Percentiles rank a stretch among this genome's conserved stretches.
These are phyloP conservation scores for Carex cristatella DNA, from an alignment of 176 grass and related monocot genomes.

Conservation along the genomic window DNA sequence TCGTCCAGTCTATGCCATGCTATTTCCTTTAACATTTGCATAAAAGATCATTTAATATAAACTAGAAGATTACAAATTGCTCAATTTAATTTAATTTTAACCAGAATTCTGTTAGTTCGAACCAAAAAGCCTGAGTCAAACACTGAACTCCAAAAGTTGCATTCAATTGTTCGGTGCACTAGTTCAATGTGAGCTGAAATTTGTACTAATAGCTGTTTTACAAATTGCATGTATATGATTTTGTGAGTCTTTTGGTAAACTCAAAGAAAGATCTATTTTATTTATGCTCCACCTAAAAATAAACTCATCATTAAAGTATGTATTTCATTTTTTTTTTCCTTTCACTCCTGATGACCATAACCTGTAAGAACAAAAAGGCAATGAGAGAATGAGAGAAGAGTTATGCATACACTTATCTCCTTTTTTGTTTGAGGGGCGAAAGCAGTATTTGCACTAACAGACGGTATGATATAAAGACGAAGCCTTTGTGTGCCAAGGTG, in stretches of 20 bases:
- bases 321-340: neutral
- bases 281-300: neutral
- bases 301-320: neutral
- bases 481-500: conserved; percentile 80
- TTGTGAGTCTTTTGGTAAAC: neutral
- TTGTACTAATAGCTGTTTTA: neutral
- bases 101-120: neutral
- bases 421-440: conserved; percentile 97
- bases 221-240: neutral
- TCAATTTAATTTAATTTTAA: neutral
- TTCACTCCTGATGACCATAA: neutral
- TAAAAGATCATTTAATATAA: neutral
- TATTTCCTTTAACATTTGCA: conserved; percentile 61
- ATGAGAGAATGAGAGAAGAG: neutral
- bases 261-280: neutral
- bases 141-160: neutral
- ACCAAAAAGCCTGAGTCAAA: neutral
- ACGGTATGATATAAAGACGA: conserved; percentile 80
- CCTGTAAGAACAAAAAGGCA: neutral
- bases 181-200: neutral
- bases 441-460: conserved; percentile 68
- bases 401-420: conserved; percentile 83
- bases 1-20: conserved; percentile 92
- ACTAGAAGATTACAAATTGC: neutral
- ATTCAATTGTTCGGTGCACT: neutral